phyloP scores from a whole-genome alignment of 768 basidiomycete species.

The Lentinula aciculospora region DNA sequence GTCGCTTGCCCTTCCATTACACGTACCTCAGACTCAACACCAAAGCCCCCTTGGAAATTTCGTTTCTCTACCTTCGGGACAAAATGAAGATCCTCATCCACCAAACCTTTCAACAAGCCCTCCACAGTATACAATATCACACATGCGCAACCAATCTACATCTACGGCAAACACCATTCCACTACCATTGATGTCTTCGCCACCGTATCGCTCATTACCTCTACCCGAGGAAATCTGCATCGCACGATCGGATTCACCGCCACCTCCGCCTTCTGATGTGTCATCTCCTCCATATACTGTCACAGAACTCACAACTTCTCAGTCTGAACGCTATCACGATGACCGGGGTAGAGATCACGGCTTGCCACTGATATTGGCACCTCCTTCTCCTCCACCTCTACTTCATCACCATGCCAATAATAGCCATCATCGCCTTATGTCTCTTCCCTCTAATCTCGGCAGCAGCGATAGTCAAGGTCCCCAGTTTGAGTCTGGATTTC shows the following conservation, averaged over 20 bases:
- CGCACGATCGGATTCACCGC: not conserved
- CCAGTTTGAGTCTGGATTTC: not conserved
- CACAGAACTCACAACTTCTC: not conserved
- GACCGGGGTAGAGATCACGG: not conserved
- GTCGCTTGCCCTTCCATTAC: not conserved
- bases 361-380: not conserved
- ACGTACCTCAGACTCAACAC: not conserved
- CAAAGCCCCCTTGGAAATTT: not conserved
- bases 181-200: slow-evolving; percentile 7
- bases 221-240: slow-evolving; percentile 7
- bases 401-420: not conserved
- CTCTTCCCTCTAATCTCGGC: not conserved
- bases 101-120: not conserved
- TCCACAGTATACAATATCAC: not conserved
- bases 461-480: too few species aligned
- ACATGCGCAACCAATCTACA: not conserved
- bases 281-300: not conserved
- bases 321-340: not conserved
- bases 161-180: not conserved
- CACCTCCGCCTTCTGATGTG: not conserved
- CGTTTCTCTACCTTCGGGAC: not conserved
- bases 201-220: slow-evolving; percentile 7
- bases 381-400: not conserved
- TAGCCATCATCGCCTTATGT: not conserved
- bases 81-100: not conserved